Evolutionary conservation across 768 basidiomycete genomes (phyloP).

Genomic region (Lactarius deliciosus): DNA sequence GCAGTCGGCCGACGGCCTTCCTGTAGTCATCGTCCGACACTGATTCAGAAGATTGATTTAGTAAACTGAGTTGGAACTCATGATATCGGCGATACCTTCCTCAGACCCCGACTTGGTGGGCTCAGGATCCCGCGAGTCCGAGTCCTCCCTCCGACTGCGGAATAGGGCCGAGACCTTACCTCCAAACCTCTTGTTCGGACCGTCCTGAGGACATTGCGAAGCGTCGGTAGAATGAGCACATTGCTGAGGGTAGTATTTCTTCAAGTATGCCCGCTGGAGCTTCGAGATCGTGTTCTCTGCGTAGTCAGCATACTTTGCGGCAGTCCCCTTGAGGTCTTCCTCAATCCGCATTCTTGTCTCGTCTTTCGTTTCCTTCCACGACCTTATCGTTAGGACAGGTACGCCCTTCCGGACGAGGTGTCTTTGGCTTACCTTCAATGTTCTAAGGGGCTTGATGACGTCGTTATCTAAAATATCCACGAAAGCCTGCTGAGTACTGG

Average conservation of each 20-base stretch:
- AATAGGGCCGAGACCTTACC: not conserved
- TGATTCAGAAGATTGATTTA: not conserved
- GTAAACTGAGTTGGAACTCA: not conserved
- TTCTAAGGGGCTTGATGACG: not conserved
- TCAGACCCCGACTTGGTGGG: not conserved
- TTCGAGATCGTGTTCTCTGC: not conserved
- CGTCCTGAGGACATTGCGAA: not conserved
- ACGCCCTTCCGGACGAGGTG: not conserved
- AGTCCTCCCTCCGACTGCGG: not conserved
- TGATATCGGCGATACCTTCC: not conserved
- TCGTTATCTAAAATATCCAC: not conserved
- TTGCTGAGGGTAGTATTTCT: not conserved
- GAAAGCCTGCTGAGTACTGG: not conserved
- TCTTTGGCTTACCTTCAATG: not conserved
- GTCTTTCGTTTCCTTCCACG: not conserved
- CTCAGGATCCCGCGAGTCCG: not conserved
- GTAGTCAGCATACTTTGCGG: not conserved
- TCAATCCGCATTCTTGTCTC: not conserved
- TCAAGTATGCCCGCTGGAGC: not conserved
- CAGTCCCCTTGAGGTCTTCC: not conserved
- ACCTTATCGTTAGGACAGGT: not conserved
- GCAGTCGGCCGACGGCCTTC: not conserved
- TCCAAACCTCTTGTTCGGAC: not conserved
- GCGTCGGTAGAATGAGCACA: not conserved
- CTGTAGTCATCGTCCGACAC: not conserved